Percentiles rank a stretch among this genome's conserved stretches.
phyloP scores from a whole-genome alignment of 2,329 filamentous ascomycete genomes.

The Penicillium sclerotigenum region DNA sequence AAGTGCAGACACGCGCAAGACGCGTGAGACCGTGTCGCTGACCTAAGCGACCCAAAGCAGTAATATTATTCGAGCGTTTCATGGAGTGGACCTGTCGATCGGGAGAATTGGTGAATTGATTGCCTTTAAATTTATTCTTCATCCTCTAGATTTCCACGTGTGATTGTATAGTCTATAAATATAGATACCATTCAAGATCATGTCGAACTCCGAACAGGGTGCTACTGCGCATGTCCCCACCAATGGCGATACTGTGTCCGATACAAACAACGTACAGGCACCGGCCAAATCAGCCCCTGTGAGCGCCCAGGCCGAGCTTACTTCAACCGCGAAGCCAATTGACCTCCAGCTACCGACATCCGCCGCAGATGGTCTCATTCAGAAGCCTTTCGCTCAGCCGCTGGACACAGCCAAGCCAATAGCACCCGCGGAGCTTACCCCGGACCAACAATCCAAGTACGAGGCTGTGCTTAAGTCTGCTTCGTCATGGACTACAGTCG shows the following conservation, averaged over 20 bases:
- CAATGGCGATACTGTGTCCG: constrained; percentile 13
- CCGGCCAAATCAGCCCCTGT: not conserved
- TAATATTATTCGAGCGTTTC: constrained; percentile 15
- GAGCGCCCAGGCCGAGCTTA: constrained; percentile 7
- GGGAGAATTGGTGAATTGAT: not conserved
- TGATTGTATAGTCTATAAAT: not conserved
- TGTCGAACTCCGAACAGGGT: constrained; percentile 6
- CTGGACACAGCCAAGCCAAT: constrained; percentile 57
- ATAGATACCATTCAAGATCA: not conserved
- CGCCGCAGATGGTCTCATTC: constrained; percentile 42
- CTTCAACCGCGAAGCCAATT: constrained; percentile 10
- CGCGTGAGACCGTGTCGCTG: constrained; percentile 23
- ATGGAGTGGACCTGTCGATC: constrained; percentile 17
- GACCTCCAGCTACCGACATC: constrained; percentile 37
- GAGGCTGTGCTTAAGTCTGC: constrained; percentile 68
- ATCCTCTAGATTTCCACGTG: not conserved
- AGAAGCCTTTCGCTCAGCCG: constrained; percentile 60
- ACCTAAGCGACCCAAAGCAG: constrained; percentile 19
- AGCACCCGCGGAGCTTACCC: constrained; percentile 59
- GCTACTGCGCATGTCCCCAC: constrained; percentile 4
- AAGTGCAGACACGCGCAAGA: constrained; percentile 13
- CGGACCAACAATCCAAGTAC: constrained; percentile 81
- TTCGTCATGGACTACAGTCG: constrained; percentile 68
- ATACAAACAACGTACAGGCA: not conserved
- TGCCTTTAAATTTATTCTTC: not conserved